Percentiles rank a stretch among this genome's conserved stretches.
These are phyloP conservation scores for Leccinum variabile DNA, from an alignment of 1,284 basidiomycete genomes.

Conservation along the genomic window DNA sequence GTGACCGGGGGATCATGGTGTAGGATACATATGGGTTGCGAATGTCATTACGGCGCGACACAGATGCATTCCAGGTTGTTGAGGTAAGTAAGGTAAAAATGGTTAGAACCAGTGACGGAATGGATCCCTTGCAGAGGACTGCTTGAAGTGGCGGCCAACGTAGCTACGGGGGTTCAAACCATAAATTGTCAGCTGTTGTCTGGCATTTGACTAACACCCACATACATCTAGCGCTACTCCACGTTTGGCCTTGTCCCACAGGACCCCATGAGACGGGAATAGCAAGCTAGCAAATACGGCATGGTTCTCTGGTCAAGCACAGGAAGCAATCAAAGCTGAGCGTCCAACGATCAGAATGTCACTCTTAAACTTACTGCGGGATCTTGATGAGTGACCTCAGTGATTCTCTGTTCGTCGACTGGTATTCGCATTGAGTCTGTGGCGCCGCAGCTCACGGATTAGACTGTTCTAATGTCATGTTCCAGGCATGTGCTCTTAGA, in stretches of 20 bases:
- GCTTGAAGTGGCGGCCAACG: not conserved
- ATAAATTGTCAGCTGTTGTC: not conserved
- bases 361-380: slow-evolving; percentile 7
- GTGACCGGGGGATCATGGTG: not conserved
- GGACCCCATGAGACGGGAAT: not conserved
- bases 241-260: not conserved
- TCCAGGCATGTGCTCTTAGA: not conserved
- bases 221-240: not conserved
- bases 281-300: not conserved
- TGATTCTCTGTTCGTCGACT: not conserved
- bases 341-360: not conserved
- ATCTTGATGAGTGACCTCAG: not conserved
- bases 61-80: not conserved
- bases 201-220: not conserved
- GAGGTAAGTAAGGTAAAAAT: not conserved
- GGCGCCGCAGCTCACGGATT: not conserved
- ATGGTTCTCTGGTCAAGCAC: not conserved
- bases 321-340: not conserved
- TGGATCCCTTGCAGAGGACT: not conserved
- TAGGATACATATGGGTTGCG: not conserved
- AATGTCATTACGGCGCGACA: not conserved
- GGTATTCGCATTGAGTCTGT: not conserved
- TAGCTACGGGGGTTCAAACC: not conserved
- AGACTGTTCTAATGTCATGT: not conserved
- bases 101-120: slow-evolving; percentile 3